Conservation (phyloP, 2,329 filamentous ascomycete genomes). For the Colletotrichum lindemuthianum region DNA sequence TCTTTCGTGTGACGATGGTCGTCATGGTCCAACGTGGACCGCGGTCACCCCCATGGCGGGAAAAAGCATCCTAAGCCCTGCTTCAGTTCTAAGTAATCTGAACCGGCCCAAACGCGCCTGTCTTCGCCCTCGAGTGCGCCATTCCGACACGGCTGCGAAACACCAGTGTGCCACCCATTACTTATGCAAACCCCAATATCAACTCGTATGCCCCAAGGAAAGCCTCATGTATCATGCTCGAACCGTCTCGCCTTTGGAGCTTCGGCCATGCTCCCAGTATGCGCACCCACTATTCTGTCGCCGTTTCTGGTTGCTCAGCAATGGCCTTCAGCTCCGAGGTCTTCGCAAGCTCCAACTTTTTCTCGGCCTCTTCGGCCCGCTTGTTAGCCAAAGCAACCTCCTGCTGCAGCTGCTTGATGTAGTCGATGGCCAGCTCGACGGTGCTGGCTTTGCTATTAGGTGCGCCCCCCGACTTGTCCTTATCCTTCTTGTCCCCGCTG, state of each 20-base stretch:
- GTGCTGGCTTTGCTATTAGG: slow-evolving; percentile 94
- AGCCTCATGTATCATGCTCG: slow-evolving; percentile 28
- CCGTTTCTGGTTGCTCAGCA: not conserved
- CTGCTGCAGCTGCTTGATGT: slow-evolving; percentile 85
- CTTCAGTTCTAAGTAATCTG: slow-evolving; percentile 13
- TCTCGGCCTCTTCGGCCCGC: slow-evolving; percentile 72
- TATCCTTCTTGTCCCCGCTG: slow-evolving; percentile 59
- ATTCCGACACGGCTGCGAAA: not conserved
- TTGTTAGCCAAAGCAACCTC: slow-evolving; percentile 74
- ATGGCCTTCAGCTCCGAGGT: not conserved
- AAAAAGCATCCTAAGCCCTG: slow-evolving; percentile 2
- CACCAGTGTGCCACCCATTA: not conserved
- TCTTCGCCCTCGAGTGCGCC: slow-evolving; percentile 7
- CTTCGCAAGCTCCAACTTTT: slow-evolving; percentile 56
- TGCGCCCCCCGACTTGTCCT: slow-evolving; percentile 54
- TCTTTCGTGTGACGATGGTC: slow-evolving; percentile 10
- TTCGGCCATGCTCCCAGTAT: not conserved
- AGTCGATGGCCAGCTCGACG: slow-evolving; percentile 96
- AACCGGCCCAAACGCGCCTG: slow-evolving; percentile 9
- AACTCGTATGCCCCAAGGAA: slow-evolving; percentile 16
- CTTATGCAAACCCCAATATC: slow-evolving; percentile 19
- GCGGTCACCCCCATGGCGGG: not conserved
- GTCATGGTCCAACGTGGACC: slow-evolving; percentile 10
- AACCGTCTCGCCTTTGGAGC: not conserved
- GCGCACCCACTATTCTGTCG: not conserved